Conservation (phyloP, 768 basidiomycete genomes). For the Naganishia vaughanmartiniae region DNA sequence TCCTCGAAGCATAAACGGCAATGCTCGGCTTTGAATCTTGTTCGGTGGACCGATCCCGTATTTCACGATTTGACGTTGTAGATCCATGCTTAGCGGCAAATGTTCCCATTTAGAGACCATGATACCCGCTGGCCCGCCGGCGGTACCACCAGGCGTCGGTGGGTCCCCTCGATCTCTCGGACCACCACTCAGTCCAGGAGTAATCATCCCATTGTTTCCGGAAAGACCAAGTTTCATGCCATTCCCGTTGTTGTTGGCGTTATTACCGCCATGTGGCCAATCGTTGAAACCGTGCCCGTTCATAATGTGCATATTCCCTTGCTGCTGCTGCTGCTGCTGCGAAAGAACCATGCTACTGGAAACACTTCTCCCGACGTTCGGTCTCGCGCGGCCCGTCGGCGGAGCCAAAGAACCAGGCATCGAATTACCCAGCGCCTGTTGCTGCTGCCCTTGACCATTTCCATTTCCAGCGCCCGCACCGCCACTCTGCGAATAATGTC, state of each 20-base stretch:
- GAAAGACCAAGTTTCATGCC: constrained; percentile 17
- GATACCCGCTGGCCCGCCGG: constrained; percentile 57
- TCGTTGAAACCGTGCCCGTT: constrained; percentile 11
- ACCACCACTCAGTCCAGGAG: constrained; percentile 17
- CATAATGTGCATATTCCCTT: constrained; percentile 8
- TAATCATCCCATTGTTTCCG: constrained; percentile 7
- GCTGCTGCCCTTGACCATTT: constrained; percentile 2
- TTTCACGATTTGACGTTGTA: constrained; percentile 81
- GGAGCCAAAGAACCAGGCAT: constrained; percentile 11
- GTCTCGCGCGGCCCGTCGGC: constrained; percentile 3
- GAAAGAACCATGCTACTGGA: constrained; percentile 22
- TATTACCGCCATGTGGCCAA: constrained; percentile 11
- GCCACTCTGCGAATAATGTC: constrained; percentile 15
- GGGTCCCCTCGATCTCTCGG: constrained; percentile 24
- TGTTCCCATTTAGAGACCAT: constrained; percentile 96
- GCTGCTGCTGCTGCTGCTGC: constrained; percentile 13
- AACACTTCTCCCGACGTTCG: constrained; percentile 17
- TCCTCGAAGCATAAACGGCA: constrained; percentile 81
- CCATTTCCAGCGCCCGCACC: background rate
- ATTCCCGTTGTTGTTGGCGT: background rate
- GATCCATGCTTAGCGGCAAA: constrained; percentile 75
- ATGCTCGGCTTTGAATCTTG: constrained; percentile 94
- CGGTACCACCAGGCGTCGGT: constrained; percentile 25
- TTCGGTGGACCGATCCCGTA: constrained; percentile 97
- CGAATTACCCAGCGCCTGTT: background rate